Evolutionary conservation across 192 early-diverging fungal species (phyloP), one percentile per base, ranked within the genome.

Genomic region (Coemansia sp.): DNA sequence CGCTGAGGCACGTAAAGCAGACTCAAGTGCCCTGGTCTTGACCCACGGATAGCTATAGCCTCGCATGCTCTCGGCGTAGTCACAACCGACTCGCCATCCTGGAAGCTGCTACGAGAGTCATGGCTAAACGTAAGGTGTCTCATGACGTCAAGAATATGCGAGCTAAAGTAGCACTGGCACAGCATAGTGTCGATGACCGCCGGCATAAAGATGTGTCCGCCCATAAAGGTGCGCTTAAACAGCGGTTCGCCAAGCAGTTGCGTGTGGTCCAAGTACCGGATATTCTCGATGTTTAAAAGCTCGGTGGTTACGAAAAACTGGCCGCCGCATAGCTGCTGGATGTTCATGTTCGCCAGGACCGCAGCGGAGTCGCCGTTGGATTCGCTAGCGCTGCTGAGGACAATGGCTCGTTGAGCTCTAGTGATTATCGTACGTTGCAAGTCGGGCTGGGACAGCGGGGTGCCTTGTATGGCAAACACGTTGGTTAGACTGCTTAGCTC

Each of bases 81-180:
- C 2, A 47, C 48, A 1, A 53, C 49, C 0, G 56, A 56, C 6
- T n/a, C 14, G 23, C 14, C 2, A n/a, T 14, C 5, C n/a, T 42
- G 38, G 1, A 16, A 34, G 41, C 36, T 28, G 10, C 31, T 49
- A 30, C 47, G 23, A 2, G 41, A 32, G 3, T 15, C 54, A 51
- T 72, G 69, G 26, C 71, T 75, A 36, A 80, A 80, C 1, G 71
- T 75, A 12, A 80, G 45, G 6, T 71, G 71, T 0, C 60, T 55
- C 17, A 71, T 49, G 0, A 80, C 62, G 34, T 80, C 71, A 5
- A 80, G 55, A 18, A 71, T 68, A 32, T 80, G 71, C 14, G 78
- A 71, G 69, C 64, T 80, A 50, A 71, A 80, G 46, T 75, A 80
- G 60, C 65, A 71, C 51, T 71, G 71, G 36, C 78, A 71, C 15